These are phyloP conservation scores for Suhomyces sp. DNA, from an alignment of 805 yeast genomes.

Conservation along the genomic window DNA sequence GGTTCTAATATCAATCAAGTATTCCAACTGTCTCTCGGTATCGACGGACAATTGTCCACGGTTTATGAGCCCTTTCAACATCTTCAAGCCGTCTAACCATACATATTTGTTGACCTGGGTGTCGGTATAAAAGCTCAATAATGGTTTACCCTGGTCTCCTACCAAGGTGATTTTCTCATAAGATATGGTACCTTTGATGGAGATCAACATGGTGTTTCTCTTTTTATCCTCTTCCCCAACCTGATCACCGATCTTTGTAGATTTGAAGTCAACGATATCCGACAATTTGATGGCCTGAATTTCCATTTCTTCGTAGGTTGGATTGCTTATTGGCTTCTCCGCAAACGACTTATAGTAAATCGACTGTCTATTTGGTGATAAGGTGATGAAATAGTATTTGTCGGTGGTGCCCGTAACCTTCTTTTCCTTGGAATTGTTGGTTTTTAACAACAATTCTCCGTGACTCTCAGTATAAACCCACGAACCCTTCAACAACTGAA, in stretches of 20 bases:
- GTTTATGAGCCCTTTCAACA: conserved; percentile 35
- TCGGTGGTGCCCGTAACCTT: conserved; percentile 10
- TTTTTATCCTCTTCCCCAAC: conserved; percentile 41
- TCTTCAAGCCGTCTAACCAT: conserved; percentile 77
- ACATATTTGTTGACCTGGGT: conserved; percentile 63
- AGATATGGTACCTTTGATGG: conserved; percentile 54
- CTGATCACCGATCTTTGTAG: conserved; percentile 46
- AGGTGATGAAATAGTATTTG: conserved; percentile 52
- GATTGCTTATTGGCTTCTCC: conserved; percentile 44
- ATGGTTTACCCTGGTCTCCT: conserved; percentile 38
- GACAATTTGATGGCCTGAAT: conserved; percentile 49
- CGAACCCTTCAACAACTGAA: conserved; percentile 69
- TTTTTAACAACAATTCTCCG: conserved; percentile 27
- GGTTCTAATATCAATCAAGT: conserved; percentile 35
- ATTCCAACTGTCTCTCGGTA: conserved; percentile 33
- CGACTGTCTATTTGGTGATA: conserved; percentile 65
- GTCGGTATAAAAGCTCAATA: conserved; percentile 65
- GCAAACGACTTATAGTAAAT: conserved; percentile 59
- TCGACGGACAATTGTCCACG: conserved; percentile 34
- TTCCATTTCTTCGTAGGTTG: conserved; percentile 58
- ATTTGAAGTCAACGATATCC: conserved; percentile 49
- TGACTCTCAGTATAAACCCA: conserved; percentile 73
- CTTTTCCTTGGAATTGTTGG: conserved; percentile 18
- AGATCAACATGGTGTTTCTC: conserved; percentile 45
- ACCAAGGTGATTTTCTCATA: conserved; percentile 55